These are phyloP conservation scores for Lodderomyces oxycetoniae DNA, from an alignment of 1,139 yeast genomes.

Conservation along the genomic window DNA sequence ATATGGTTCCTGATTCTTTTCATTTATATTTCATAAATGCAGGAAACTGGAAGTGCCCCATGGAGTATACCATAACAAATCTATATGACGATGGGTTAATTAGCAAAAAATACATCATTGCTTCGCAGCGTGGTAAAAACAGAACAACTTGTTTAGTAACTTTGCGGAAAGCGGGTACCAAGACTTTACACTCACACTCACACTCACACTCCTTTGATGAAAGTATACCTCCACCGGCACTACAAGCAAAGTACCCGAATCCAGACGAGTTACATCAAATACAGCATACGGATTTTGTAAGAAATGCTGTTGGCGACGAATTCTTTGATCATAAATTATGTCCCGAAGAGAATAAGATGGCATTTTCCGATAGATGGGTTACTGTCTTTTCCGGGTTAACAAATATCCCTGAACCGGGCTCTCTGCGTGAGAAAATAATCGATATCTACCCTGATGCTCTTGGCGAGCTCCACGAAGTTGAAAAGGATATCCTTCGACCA, in stretches of 20 bases:
- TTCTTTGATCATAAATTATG: conserved; percentile 27
- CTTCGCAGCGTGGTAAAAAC: conserved; percentile 26
- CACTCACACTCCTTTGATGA: conserved; percentile 11
- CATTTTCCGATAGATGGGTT: conserved; percentile 40
- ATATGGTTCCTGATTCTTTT: conserved; percentile 33
- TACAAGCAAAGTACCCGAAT: conserved; percentile 26
- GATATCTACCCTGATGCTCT: conserved; percentile 13
- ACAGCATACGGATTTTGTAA: conserved; percentile 36
- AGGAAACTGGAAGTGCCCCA: conserved; percentile 47
- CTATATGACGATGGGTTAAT: conserved; percentile 36
- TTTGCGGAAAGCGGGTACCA: conserved; percentile 19
- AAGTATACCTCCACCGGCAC: conserved; percentile 18
- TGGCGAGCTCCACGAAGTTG: conserved; percentile 11
- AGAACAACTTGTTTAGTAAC: conserved; percentile 31
- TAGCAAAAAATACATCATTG: conserved; percentile 26
- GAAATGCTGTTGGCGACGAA: conserved; percentile 39
- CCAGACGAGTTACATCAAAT: conserved; percentile 27
- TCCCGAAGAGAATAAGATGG: conserved; percentile 32
- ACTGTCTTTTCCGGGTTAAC: conserved; percentile 37
- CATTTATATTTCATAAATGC: conserved; percentile 41
- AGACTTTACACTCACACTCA: conserved; percentile 4
- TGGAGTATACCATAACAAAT: conserved; percentile 55
- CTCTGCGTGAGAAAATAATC: conserved; percentile 10
- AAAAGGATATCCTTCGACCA: conserved; percentile 13
- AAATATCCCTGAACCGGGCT: conserved; percentile 18